phyloP scores from a whole-genome alignment of 2,329 filamentous ascomycete species.

The Metarhizium anisopliae region DNA sequence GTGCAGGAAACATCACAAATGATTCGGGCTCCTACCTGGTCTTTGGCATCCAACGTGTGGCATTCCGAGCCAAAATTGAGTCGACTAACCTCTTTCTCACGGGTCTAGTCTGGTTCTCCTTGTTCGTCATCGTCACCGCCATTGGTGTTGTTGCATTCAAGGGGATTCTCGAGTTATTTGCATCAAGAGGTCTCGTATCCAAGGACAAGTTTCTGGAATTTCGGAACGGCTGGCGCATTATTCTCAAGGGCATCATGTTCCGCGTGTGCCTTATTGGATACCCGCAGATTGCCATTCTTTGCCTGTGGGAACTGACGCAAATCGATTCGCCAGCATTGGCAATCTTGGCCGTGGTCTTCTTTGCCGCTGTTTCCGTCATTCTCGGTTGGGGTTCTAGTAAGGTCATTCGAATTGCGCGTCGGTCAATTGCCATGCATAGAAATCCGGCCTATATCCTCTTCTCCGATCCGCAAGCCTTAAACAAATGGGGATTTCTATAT shows the following conservation, averaged over 20 bases:
- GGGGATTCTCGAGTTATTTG: conserved; percentile 64
- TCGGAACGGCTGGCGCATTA: conserved; percentile 83
- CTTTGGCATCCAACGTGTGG: conserved; percentile 78
- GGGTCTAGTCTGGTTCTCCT: conserved; percentile 75
- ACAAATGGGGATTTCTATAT: conserved; percentile 97
- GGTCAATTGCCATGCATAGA: conserved; percentile 49
- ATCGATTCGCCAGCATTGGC: conserved; percentile 80
- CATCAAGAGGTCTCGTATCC: conserved; percentile 68
- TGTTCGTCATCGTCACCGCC: conserved; percentile 69
- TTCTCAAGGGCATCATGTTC: conserved; percentile 89
- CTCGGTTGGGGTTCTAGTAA: conserved; percentile 81
- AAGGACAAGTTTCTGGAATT: conserved; percentile 83
- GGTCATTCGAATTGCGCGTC: conserved; percentile 77
- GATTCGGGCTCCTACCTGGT: conserved; percentile 51
- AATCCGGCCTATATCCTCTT: conserved; percentile 95
- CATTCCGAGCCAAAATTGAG: conserved; percentile 77
- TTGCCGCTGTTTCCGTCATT: conserved; percentile 67
- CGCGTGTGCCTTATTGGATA: conserved; percentile 83
- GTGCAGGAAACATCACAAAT: conserved; percentile 39
- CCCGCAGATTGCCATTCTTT: conserved; percentile 81
- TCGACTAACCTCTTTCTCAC: conserved; percentile 89
- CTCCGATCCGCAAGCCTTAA: conserved; percentile 79
- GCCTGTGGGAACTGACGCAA: conserved; percentile 84
- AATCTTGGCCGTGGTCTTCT: conserved; percentile 77
- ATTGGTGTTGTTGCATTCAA: conserved; percentile 71